Evolutionary conservation across 139 green algal species (phyloP).

Genomic region (Chlamydomonas sp.): DNA sequence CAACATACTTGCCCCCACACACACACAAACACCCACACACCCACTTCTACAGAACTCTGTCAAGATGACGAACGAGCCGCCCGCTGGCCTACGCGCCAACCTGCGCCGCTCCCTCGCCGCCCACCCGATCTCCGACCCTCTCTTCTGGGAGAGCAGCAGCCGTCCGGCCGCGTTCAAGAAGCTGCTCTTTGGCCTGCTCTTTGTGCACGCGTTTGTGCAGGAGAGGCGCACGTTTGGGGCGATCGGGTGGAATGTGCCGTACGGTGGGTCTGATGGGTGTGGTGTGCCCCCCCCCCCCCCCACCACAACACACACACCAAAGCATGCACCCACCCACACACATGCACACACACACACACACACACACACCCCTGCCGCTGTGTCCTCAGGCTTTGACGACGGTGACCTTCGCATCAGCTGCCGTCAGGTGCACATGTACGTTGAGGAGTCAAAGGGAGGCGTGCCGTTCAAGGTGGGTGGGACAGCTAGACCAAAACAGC

Average conservation of each 20-base stretch:
- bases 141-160: slow-evolving; percentile 28
- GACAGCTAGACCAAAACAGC: too few species aligned
- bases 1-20: too few species aligned
- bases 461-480: slow-evolving; percentile 37
- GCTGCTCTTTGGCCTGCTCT: slow-evolving; percentile 40
- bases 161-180: slow-evolving; percentile 36
- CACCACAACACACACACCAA: too few species aligned
- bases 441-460: slow-evolving; percentile 33
- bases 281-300: too few species aligned
- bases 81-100: slow-evolving; percentile 56
- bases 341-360: too few species aligned
- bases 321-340: too few species aligned
- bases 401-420: slow-evolving; percentile 57
- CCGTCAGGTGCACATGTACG: slow-evolving; percentile 57
- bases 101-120: slow-evolving; percentile 22
- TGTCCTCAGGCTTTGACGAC: slow-evolving; percentile 53
- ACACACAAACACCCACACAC: slow-evolving; percentile 23
- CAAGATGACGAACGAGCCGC: slow-evolving; percentile 78
- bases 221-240: slow-evolving; percentile 56
- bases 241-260: slow-evolving; percentile 50
- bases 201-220: slow-evolving; percentile 15
- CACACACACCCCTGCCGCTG: too few species aligned
- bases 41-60: slow-evolving; percentile 56
- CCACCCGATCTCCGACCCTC: not conserved
- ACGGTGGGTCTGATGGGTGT: slow-evolving; percentile 45